Evolutionary conservation across 805 yeast species (phyloP), one percentile per base, ranked within the genome.

Genomic region (Nakazawaea wickerhamii): DNA sequence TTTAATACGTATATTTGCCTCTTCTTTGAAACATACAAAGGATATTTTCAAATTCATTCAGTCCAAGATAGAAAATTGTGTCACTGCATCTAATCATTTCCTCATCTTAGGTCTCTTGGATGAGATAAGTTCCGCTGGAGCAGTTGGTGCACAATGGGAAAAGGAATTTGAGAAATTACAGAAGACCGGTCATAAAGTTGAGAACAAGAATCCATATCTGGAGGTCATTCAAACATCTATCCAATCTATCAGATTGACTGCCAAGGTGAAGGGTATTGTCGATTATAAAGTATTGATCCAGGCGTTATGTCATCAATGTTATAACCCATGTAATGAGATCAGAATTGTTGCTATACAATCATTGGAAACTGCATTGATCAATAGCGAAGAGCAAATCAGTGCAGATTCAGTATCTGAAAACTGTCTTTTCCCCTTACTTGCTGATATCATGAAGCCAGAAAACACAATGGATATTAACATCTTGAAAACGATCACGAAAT

Each of bases 241-340:
- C 44, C 70, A 69, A 48, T 81, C 90, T 1, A 75, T 85, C 36
- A 61, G 71, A 14, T 67, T 83, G 46, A 84, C 95, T 0, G 68
- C 61, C 31, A 70, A 64, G 47, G 58, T 58, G 22, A 38, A 36
- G 33, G 46, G 44, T 26, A 51, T 57, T 52, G 42, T 44, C 15
- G 54, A 64, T 17, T 66, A 77, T 51, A 74, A 73, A 49, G 83
- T 95, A 1, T 66, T 86, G 47, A 68, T 84, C 22, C 91, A 87
- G 55, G 95, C 95, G 0, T 68, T 89, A 41, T 88, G 93, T 0
- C 91, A 84, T 54, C 96, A 90, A 58, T 85, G 96, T 57, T 73
- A 84, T 57, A 89, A 89, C 54, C 95, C 96, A 15, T 86, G 95
- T 57, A 68, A 86, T 21, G 89, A 85, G 54, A 66, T 89, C 9